Evolutionary conservation across 2,329 filamentous ascomycete genomes (phyloP), one percentile per base, ranked within the genome.

Genomic region (Colletotrichum sp.): DNA sequence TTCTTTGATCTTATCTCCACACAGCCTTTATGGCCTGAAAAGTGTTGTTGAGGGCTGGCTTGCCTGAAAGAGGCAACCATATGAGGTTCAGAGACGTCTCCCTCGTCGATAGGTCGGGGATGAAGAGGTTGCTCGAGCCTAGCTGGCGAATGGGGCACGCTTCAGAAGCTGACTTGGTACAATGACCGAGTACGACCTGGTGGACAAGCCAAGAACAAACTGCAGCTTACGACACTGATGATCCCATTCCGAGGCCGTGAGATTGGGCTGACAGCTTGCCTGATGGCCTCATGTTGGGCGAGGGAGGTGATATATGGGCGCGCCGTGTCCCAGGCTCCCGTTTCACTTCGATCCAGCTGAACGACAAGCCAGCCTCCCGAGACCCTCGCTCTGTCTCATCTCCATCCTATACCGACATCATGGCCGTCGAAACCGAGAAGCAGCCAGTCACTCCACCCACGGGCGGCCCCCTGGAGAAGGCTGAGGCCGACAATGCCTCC

Each of bases 321-420:
- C 7, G 39, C 28, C 39, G 39, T 5, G 6, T 39, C 52, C 24
- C 21, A 26, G 24, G 16, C 9, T 28, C 13, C 28, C 18, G 43
- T 10, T 13, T 48, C 64, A 52, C n/a, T 8, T 16, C 39, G 5
- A 16, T 5, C 6, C 12, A 10, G 26, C 57, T 34, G 8, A 63
- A 34, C 26, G 24, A 30, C 57, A 63, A 10, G 26, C 32, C n/a
- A n/a, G 1, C 0, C 28, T 66, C 63, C 24, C 1, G 2, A 16
- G 36, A 2, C 63, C 63, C 24, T 10, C 8, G 12, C 1, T 30
- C 6, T 5, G n/a, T 9, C 1, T 0, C 2, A 0, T n/a, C 5
- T 24, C 55, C 21, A 0, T n/a, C 2, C 26, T 13, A 13, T 24
- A 36, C 7, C 18, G 7, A 30, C 12, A 63, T 8, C 36, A 72